A percentile compares a stretch with the other conserved stretches of the same genome.
phyloP scores from a whole-genome alignment of 2,329 filamentous ascomycete species.

The Cladosporium phlei region DNA sequence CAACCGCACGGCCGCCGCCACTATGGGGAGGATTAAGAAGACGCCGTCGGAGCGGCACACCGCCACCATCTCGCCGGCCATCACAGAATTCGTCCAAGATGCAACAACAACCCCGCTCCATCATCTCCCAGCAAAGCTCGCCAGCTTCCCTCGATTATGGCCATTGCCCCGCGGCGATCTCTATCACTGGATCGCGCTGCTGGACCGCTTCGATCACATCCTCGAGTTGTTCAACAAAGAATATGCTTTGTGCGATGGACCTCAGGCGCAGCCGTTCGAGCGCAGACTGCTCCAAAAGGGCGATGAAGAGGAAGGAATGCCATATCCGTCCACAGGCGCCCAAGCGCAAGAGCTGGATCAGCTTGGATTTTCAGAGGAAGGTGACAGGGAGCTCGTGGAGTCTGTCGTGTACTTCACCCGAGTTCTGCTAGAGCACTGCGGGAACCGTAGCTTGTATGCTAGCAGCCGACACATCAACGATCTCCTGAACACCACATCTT shows the following conservation, averaged over 20 bases:
- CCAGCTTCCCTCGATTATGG: conserved; percentile 82
- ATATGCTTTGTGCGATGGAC: conserved; percentile 75
- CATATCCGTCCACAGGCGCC: conserved; percentile 23
- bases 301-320: conserved; percentile 45
- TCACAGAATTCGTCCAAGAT: conserved; percentile 72
- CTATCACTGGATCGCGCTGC: conserved; percentile 93
- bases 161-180: conserved; percentile 92
- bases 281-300: conserved; percentile 60
- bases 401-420: conserved; percentile 78
- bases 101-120: conserved; percentile 66
- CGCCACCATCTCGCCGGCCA: conserved; percentile 70
- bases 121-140: conserved; percentile 70
- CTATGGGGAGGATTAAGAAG: conserved; percentile 54
- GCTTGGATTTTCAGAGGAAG: conserved; percentile 63
- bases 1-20: conserved; percentile 9
- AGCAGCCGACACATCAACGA: conserved; percentile 88
- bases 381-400: conserved; percentile 75
- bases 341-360: conserved; percentile 28
- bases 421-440: conserved; percentile 87
- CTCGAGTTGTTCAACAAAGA: conserved; percentile 74
- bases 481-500: conserved; percentile 79
- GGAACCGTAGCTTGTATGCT: conserved; percentile 91
- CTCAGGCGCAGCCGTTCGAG: conserved; percentile 72
- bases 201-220: conserved; percentile 90
- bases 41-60: conserved; percentile 51